Evolutionary conservation across 352 stramenopile species (phyloP), one percentile per base, ranked within the genome.

Genomic region (Phytopythium aichiense): DNA sequence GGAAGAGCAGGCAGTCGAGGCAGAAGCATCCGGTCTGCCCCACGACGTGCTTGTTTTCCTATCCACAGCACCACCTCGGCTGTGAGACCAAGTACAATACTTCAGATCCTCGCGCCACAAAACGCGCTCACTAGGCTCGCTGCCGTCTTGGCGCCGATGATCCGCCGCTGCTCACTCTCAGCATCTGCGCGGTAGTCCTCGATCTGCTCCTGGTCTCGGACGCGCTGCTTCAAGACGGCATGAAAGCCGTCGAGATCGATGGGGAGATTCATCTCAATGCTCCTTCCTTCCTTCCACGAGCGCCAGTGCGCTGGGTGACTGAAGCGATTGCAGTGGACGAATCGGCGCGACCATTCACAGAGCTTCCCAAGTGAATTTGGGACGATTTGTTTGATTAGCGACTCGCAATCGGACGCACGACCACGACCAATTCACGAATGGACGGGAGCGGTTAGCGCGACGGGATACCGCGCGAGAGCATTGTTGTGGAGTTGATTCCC

Each of bases 11-110:
- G 56, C 84, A 92, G 48, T 91, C 81, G 37, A 84, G 60, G 33
- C 84, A 93, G 58, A 90, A 93, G 57, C 84, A 91, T 0, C 84
- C 84, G 6, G 81, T 76, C 68, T 93, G 81, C 0, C 84, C 84
- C 7, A 88, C 61, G 54, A 87, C 63, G 53, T 91, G 79, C 7
- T 65, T 66, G 38, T 68, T 71, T 20, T 77, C 65, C 76, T 81
- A 23, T 15, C 63, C n/a, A 46, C 33, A 59, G 35, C 33, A 59
- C 11, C 13, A 28, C 9, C 45, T 28, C 6, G 33, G 23, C 3
- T 8, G 12, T 55, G 12, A 61, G 8, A 35, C 15, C 25, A 2
- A n/a, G 11, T 20, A 15, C 16, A 15, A 1, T 28, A 16, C 13
- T 35, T 7, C 15, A 4, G 1, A 30, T 9, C 4, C 16, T 12